Base-by-base conservation (phyloP, 202 grass and related monocot genomes). In the Brachypodium distachyon region DNA sequence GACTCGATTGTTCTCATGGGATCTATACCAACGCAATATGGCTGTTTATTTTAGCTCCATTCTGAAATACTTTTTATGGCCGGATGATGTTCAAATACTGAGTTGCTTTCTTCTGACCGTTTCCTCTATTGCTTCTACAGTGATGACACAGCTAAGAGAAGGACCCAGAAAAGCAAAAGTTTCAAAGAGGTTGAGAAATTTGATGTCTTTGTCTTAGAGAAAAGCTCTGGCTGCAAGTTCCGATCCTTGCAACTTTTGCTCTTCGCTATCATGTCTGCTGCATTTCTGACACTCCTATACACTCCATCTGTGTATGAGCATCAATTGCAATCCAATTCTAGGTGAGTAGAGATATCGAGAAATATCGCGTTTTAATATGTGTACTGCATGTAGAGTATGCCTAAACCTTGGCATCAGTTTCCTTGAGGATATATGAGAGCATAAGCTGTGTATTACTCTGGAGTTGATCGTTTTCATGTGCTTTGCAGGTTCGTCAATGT, bases 161-260 rank as follows among this genome's bases (percentile, higher is more conserved):
- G 82, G 76, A 76, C 84, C 31, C 90, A 88, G 76, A 91, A 83
- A 87, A 87, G 83, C 77, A 89, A 81, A 69, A 90, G 83, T 56
- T 92, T 76, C 23, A 97, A 92, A 87, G 94, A 97, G 87, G 87
- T 91, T 11, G 94, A 92, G 39, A 94, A 89, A 51, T 79, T 83
- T 63, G 92, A 91, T 82, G 78, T 88, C 46, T 84, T 93, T 37
- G 81, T 96, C 34, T 60, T 91, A 51, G 93, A 93, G 67, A 88
- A 77, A 72, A 82, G 79, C 71, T 90, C 89, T 0, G 88, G 73
- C 27, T 97, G 91, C 91, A 97, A 90, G 79, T 94, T 97, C 72
- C 84, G 89, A 8, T 93, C 91, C 8, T 85, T 97, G 70, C 87
- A 97, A 82, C 80, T 97, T 49, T 55, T 87, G 76, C 82, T 97